Evolutionary conservation across 371 early-diverging fungal species (phyloP), one percentile per base, ranked within the genome.

Genomic region (Dinochytrium kinnereticum): DNA sequence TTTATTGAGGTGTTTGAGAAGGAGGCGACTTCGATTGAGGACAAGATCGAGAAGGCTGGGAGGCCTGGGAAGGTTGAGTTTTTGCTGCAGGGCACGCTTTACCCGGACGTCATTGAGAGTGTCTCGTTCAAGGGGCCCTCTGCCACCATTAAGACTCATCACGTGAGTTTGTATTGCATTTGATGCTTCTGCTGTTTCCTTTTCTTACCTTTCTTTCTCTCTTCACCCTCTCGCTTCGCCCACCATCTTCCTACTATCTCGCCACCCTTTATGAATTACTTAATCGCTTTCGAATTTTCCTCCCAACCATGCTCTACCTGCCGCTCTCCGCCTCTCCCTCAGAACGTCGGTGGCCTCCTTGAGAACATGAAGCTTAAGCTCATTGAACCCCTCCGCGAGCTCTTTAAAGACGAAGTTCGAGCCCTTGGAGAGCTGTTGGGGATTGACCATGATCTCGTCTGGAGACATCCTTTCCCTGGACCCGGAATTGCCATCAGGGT

Each of bases 381-480:
- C 69, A 96, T 97, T 74, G 98, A 98, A 83, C 98, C 98, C 65
- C 90, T 98, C 55, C 92, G 98, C 75, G 97, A 98, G 82, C 89
- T 98, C 67, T 98, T 98, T 90, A 98, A 98, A 89, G 96, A 98
- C 84, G 98, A 98, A 86, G 98, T 98, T 64, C 94, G 98, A 76
- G 93, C 91, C 13, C 88, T 98, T 26, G 98, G 97, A 69, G 80
- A 85, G 66, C 83, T 97, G 67, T 88, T 98, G 71, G 91, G 90
- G 57, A 89, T 98, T 76, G 95, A 94, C 81, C 94, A 95, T 69
- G 97, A 98, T 57, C 87, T 98, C 59, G 90, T 98, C 76, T 98
- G 97, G 97, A 94, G 98, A 73, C 98, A 98, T 79, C 98, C 98
- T 49, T 98, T 98, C 95, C 98, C 98, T 69, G 98, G 98, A 34